Percentiles rank a stretch among this genome's conserved stretches.
Conservation (phyloP, 2,329 filamentous ascomycete genomes). For the Epichloe hybrida region DNA sequence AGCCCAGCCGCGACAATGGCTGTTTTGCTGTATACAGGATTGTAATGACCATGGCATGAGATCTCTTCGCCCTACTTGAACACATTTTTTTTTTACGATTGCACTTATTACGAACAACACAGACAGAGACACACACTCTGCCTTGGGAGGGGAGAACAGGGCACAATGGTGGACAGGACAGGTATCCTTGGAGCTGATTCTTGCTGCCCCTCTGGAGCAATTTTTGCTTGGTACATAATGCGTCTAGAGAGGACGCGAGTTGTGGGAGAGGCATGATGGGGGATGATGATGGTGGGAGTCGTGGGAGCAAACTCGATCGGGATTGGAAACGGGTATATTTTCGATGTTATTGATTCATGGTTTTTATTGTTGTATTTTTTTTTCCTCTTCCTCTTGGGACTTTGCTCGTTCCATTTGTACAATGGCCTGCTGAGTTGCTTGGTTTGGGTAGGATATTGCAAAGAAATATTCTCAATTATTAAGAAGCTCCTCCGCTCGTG, state of each 20-base stretch:
- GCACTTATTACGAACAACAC: constrained; percentile 14
- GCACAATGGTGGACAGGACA: constrained; percentile 4
- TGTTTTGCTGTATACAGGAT: constrained; percentile 15
- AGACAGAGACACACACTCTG: background rate
- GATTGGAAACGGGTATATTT: constrained; percentile 4
- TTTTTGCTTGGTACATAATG: constrained; percentile 7
- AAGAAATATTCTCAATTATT: constrained; percentile 10
- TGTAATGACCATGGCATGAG: constrained; percentile 23
- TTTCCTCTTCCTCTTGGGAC: background rate
- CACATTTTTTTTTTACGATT: constrained; percentile 23
- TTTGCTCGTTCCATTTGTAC: background rate
- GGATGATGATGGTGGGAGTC: constrained; percentile 2
- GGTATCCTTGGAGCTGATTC: constrained; percentile 1
- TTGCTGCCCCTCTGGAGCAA: constrained; percentile 1
- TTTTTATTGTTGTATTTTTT: constrained; percentile 1
- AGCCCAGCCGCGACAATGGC: background rate
- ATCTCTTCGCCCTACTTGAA: constrained; percentile 12
- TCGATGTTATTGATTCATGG: background rate
- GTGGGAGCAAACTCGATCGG: constrained; percentile 4
- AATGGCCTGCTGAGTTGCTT: constrained; percentile 3
- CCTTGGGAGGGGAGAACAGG: constrained; percentile 2
- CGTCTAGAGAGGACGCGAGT: constrained; percentile 1
- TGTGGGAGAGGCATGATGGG: constrained; percentile 1
- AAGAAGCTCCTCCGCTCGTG: background rate
- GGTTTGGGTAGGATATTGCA: constrained; percentile 12